phyloP scores from a whole-genome alignment of 2,329 filamentous ascomycete genomes.

The Ascochyta viciae-villosae region DNA sequence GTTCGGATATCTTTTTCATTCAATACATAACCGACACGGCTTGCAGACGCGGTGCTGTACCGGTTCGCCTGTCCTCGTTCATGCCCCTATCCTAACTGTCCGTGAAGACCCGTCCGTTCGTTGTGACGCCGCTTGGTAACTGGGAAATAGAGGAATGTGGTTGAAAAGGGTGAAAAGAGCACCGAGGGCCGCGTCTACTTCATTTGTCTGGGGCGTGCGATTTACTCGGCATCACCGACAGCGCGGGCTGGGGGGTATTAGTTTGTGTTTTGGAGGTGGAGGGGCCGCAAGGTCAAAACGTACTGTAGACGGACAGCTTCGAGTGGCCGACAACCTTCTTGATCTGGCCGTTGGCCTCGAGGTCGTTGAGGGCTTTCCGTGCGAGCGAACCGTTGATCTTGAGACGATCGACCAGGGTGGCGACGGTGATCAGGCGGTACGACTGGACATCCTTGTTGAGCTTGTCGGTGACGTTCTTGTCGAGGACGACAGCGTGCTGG shows the following conservation, averaged over 20 bases:
- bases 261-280: background rate
- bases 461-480: conserved; percentile 97
- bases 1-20: conserved; percentile 46
- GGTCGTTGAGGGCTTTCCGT: conserved; percentile 84
- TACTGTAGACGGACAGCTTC: conserved; percentile 98
- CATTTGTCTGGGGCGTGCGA: conserved; percentile 26
- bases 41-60: conserved; percentile 32
- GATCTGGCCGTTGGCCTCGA: conserved; percentile 98
- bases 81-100: conserved; percentile 29
- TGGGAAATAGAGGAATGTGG: conserved; percentile 44
- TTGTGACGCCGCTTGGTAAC: conserved; percentile 45
- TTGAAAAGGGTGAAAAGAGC: conserved; percentile 41
- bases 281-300: conserved; percentile 46
- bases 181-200: conserved; percentile 36
- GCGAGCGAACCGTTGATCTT: conserved; percentile 99
- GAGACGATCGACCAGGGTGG: conserved; percentile 97
- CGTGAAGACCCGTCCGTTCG: conserved; percentile 43
- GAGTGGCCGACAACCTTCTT: conserved; percentile 97
- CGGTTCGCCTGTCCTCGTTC: conserved; percentile 38
- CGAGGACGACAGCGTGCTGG: conserved; percentile 98
- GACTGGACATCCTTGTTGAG: conserved; percentile 99
- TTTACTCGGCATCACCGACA: conserved; percentile 48
- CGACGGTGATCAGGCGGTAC: conserved; percentile 98
- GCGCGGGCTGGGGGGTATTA: conserved; percentile 45
- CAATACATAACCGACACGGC: conserved; percentile 45